A percentile compares a stretch with the other conserved stretches of the same genome.
phyloP scores from a whole-genome alignment of 495 filamentous ascomycete genomes.

The Talaromyces liani region DNA sequence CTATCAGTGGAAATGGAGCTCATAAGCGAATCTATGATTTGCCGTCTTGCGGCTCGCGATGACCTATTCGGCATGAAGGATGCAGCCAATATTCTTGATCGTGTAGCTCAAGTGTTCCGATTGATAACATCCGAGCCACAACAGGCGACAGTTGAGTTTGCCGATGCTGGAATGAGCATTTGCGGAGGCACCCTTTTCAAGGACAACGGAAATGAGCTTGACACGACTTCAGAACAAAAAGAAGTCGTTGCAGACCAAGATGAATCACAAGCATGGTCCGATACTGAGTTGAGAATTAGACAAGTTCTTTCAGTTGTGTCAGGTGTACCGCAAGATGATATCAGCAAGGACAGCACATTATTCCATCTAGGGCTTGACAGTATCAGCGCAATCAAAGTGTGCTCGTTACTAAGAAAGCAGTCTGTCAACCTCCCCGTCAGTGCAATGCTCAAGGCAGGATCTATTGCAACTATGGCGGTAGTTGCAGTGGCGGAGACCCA shows the following conservation, averaged over 20 bases:
- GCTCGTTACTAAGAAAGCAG: slow-evolving; percentile 25
- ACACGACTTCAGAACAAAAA: neutral
- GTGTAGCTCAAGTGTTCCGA: slow-evolving; percentile 47
- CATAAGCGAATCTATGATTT: slow-evolving; percentile 43
- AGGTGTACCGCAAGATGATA: slow-evolving; percentile 40
- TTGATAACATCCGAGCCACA: slow-evolving; percentile 39
- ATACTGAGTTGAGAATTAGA: slow-evolving; percentile 30
- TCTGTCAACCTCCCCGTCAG: slow-evolving; percentile 23
- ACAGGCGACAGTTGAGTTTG: slow-evolving; percentile 45
- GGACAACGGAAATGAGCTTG: slow-evolving; percentile 1
- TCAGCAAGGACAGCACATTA: slow-evolving; percentile 52
- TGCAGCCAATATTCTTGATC: slow-evolving; percentile 36
- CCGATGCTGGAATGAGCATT: slow-evolving; percentile 33
- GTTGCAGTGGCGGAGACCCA: slow-evolving; percentile 9
- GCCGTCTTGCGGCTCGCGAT: slow-evolving; percentile 63
- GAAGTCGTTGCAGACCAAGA: neutral
- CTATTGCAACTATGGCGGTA: slow-evolving; percentile 24
- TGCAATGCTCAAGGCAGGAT: slow-evolving; percentile 28
- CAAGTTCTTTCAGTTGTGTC: slow-evolving; percentile 52
- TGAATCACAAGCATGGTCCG: neutral
- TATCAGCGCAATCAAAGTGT: slow-evolving; percentile 60
- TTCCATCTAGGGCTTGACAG: slow-evolving; percentile 78
- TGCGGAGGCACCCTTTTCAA: slow-evolving; percentile 42
- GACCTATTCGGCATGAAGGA: slow-evolving; percentile 36
- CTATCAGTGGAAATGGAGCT: slow-evolving; percentile 74